phyloP scores from a whole-genome alignment of 768 basidiomycete species.

The Suillus subaureus region DNA sequence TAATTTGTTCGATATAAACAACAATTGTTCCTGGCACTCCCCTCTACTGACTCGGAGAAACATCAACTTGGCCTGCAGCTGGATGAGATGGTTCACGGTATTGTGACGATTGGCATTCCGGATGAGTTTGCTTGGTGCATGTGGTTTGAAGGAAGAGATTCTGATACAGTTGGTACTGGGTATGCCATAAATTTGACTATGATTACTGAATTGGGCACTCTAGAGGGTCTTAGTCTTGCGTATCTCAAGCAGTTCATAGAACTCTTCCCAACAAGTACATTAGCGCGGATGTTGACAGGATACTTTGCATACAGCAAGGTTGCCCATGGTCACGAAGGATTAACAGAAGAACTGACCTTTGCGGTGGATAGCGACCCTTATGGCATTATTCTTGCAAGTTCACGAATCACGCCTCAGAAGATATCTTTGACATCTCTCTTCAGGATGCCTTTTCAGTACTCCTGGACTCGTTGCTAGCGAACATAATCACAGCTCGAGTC shows the following conservation, averaged over 20 bases:
- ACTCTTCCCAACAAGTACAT: conserved; percentile 62
- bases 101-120: conserved; percentile 71
- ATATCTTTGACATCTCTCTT: conserved; percentile 6
- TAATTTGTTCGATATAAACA: conserved; percentile 72
- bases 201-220: conserved; percentile 12
- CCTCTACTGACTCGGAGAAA: conserved; percentile 47
- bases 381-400: conserved; percentile 61
- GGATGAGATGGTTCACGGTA: conserved; percentile 71
- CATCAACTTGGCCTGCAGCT: conserved; percentile 57
- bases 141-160: conserved; percentile 75
- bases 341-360: conserved; percentile 17
- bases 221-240: conserved; percentile 63
- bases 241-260: conserved; percentile 60
- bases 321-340: conserved; percentile 42
- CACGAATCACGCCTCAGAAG: background rate
- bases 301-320: conserved; percentile 68
- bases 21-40: conserved; percentile 61
- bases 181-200: conserved; percentile 1
- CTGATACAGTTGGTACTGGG: conserved; percentile 61
- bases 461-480: conserved; percentile 64
- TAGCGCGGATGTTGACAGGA: conserved; percentile 61
- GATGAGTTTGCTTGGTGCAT: conserved; percentile 85
- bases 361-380: conserved; percentile 53
- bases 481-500: conserved; percentile 65
- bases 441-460: conserved; percentile 59